Evolutionary conservation across 75 land plant species (phyloP).

Genomic region (Selaginella moellendorffii): DNA sequence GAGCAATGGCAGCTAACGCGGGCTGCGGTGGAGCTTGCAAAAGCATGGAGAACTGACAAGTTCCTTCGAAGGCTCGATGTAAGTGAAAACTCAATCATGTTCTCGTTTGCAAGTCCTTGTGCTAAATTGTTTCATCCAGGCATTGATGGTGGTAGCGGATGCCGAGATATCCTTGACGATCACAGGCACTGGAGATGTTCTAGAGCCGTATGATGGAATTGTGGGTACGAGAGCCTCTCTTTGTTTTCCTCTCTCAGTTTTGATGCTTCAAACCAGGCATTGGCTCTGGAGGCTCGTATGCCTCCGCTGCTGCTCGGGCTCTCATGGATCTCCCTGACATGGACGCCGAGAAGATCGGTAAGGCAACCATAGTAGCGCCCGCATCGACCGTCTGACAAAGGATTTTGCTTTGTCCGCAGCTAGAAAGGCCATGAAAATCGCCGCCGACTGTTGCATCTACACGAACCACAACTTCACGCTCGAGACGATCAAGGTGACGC

Average conservation of each 20-base stretch:
- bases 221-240: slow-evolving; percentile 13
- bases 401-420: slow-evolving; percentile 15
- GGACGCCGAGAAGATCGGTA: slow-evolving; percentile 35
- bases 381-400: not conserved
- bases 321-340: slow-evolving; percentile 30
- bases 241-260: not conserved
- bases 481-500: slow-evolving; percentile 18
- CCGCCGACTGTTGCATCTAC: slow-evolving; percentile 33
- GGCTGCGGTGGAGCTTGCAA: slow-evolving; percentile 36
- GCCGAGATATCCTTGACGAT: slow-evolving; percentile 28
- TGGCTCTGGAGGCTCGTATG: slow-evolving; percentile 36
- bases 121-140: slow-evolving; percentile 11
- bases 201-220: slow-evolving; percentile 35
- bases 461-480: slow-evolving; percentile 32
- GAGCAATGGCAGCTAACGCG: slow-evolving; percentile 38
- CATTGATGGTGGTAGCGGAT: slow-evolving; percentile 35
- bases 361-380: not conserved
- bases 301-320: slow-evolving; percentile 34
- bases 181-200: slow-evolving; percentile 31
- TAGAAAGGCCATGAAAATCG: slow-evolving; percentile 29
- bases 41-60: slow-evolving; percentile 36
- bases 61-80: slow-evolving; percentile 30
- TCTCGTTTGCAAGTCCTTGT: not conserved
- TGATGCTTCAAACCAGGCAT: slow-evolving; percentile 14
- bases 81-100: slow-evolving; percentile 1